Evolutionary conservation across 176 grass and related monocot species (phyloP), one percentile per base, ranked within the genome.

Genomic region (Hordeum marinum): DNA sequence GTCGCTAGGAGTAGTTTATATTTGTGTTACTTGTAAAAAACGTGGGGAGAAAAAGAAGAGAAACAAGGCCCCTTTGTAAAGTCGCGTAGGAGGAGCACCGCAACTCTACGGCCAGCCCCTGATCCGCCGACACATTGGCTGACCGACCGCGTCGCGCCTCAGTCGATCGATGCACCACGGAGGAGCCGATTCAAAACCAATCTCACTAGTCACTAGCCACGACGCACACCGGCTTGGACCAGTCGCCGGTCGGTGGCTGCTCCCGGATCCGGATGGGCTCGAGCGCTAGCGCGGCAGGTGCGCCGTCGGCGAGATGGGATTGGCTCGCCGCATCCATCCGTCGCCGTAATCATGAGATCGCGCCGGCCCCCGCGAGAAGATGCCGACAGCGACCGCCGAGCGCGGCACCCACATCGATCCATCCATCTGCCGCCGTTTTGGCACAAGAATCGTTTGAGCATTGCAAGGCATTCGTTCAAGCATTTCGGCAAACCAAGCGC

Each of bases 261-360:
- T n/a, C n/a, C n/a, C n/a, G n/a, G n/a, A n/a, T n/a, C n/a, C 20
- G 48, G 9, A 18, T 20, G 27, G 23, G 12, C 24, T 43, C 29
- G 15, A 34, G 45, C 14, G 17, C 20, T 34, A 34, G 42, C 13
- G 45, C 57, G 35, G 82, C 82, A 66, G 87, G 82, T 80, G 77
- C 77, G 82, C 59, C 82, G 68, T 89, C 77, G 61, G 32, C 60
- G 48, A 39, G 42, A 21, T 20, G 78, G 21, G 79, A 18, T n/a
- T 1, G n/a, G 72, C 76, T 60, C 65, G 25, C 67, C 64, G n/a
- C 31, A 68, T 60, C 72, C 23, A 52, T 62, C 45, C 70, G 41
- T 82, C 71, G 27, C 64, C 37, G 31, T 25, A 9, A 72, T 45
- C 70, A 29, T 12, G 26, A 52, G 72, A 75, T 32, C 42, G 7